These are phyloP conservation scores for Cryphonectria radicalis DNA, from an alignment of 2,329 filamentous ascomycete species.

Conservation along the genomic window DNA sequence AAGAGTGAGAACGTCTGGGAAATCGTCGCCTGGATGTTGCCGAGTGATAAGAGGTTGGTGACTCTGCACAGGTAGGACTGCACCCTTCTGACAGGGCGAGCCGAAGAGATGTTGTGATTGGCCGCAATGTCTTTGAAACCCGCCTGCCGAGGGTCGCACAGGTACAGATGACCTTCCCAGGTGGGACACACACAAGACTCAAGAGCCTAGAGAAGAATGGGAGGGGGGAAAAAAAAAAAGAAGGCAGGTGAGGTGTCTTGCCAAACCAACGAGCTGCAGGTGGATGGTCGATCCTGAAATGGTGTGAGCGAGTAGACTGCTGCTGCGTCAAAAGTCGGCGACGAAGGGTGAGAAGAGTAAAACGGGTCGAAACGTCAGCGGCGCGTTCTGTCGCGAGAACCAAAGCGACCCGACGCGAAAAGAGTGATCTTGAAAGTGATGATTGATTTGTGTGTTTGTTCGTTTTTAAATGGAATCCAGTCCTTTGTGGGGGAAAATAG, in stretches of 20 bases:
- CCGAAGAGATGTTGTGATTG: conserved; percentile 21
- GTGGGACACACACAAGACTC: conserved; percentile 17
- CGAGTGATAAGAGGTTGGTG: conserved; percentile 9
- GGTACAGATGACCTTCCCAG: conserved; percentile 27
- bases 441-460: conserved; percentile 2
- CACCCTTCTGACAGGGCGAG: conserved; percentile 24
- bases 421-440: conserved; percentile 1
- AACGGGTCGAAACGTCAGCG: background rate
- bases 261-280: background rate
- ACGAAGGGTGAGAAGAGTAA: background rate
- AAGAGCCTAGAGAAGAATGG: background rate
- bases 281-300: background rate
- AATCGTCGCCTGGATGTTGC: conserved; percentile 6
- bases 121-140: conserved; percentile 17
- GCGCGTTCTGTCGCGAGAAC: background rate
- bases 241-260: background rate
- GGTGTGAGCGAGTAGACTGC: background rate
- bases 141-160: conserved; percentile 21
- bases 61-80: conserved; percentile 21
- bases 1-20: conserved; percentile 14
- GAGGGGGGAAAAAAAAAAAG: background rate
- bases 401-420: background rate
- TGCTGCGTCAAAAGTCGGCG: background rate
- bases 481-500: conserved; percentile 18
- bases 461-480: conserved; percentile 21